These are phyloP conservation scores for Suillus plorans DNA, from an alignment of 768 basidiomycete genomes.

Conservation along the genomic window DNA sequence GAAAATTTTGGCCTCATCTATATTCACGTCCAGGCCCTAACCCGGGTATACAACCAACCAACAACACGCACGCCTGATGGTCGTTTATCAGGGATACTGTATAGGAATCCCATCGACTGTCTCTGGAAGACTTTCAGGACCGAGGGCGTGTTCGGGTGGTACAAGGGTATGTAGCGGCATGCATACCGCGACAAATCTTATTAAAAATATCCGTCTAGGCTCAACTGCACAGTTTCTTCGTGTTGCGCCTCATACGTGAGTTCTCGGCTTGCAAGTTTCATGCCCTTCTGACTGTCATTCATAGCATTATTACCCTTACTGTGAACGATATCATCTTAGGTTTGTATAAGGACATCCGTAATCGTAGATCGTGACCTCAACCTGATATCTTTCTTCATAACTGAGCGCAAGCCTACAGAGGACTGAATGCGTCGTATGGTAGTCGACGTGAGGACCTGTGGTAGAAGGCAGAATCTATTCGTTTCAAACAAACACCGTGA, in stretches of 20 bases:
- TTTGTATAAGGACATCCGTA: constrained; percentile 52
- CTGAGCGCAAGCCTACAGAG: not conserved
- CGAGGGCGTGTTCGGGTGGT: constrained; percentile 92
- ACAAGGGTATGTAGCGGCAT: constrained; percentile 65
- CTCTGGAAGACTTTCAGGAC: constrained; percentile 92
- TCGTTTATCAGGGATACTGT: constrained; percentile 69
- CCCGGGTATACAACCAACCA: constrained; percentile 96
- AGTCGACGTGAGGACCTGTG: not conserved
- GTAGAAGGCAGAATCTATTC: not conserved
- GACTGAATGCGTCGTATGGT: not conserved
- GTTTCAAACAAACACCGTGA: not conserved
- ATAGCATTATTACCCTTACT: constrained; percentile 86
- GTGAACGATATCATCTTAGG: constrained; percentile 77
- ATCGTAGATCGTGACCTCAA: not conserved
- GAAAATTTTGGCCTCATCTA: constrained; percentile 7
- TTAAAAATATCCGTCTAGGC: constrained; percentile 42
- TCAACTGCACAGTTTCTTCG: constrained; percentile 92
- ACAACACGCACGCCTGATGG: constrained; percentile 71
- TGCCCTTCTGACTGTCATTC: constrained; percentile 4
- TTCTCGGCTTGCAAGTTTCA: constrained; percentile 4
- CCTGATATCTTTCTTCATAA: not conserved
- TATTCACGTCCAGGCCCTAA: constrained; percentile 58
- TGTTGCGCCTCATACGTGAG: constrained; percentile 90
- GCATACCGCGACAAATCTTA: not conserved
- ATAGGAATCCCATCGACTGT: constrained; percentile 93